These are phyloP conservation scores for Russula brevipes DNA, from an alignment of 768 basidiomycete genomes.

Conservation along the genomic window DNA sequence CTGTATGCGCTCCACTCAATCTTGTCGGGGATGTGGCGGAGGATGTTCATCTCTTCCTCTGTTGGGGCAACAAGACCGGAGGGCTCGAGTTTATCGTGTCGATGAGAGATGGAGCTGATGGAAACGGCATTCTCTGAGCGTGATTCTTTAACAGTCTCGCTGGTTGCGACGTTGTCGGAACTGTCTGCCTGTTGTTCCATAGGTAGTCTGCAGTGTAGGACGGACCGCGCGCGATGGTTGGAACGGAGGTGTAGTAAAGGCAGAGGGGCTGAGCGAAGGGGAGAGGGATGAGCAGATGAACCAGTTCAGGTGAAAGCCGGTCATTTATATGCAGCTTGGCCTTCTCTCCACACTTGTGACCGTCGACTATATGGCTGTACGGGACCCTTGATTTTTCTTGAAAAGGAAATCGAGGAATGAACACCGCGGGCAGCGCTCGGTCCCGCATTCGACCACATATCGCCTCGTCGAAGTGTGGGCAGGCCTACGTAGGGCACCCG, in stretches of 20 bases:
- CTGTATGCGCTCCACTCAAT: constrained; percentile 26
- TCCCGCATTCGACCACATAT: too few species aligned
- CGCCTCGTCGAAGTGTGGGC: too few species aligned
- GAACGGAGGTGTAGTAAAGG: neutral
- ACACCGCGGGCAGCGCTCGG: neutral
- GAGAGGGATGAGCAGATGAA: neutral
- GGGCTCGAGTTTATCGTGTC: neutral
- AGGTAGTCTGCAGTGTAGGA: neutral
- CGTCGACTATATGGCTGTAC: neutral
- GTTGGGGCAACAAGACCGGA: constrained; percentile 25
- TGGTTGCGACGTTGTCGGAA: constrained; percentile 4
- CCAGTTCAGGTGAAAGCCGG: neutral
- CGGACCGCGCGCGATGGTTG: neutral
- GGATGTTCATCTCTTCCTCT: constrained; percentile 25
- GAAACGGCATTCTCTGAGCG: neutral
- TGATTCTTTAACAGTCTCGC: constrained; percentile 10
- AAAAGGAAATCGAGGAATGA: neutral
- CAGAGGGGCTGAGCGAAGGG: neutral
- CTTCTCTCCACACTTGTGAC: neutral
- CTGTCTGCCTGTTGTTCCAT: constrained; percentile 24
- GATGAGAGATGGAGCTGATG: neutral
- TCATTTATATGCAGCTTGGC: constrained; percentile 4
- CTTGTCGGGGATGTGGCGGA: constrained; percentile 28
- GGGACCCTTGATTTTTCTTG: neutral
- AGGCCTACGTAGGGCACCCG: too few species aligned